Base-by-base conservation (phyloP, 202 grass and related monocot genomes). In the Panicum virgatum region DNA sequence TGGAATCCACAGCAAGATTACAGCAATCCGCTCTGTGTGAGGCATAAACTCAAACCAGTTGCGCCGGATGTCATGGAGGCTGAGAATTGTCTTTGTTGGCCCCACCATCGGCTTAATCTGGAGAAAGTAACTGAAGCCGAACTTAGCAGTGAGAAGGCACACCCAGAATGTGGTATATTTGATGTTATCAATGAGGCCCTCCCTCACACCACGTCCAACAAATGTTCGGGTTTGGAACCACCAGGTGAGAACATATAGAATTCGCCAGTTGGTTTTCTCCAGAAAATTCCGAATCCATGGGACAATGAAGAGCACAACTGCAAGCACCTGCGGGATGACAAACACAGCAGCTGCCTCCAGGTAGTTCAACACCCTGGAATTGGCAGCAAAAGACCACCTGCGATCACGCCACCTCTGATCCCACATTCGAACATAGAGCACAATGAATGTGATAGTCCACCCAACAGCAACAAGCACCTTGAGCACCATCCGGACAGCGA, bases 161-260 rank as follows among this genome's bases (percentile, higher is more conserved):
- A 91, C 69, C 96, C 96, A 98, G 77, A 98, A 98, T 63, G 69
- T 18, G 6, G 87, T 59, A 79, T 95, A 98, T 74, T 91, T 95
- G 20, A 98, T 82, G 78, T 95, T 98, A 77, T 93, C 90, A 57
- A 98, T 9, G 48, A 93, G 74, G 15, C 96, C 88, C 80, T 98
- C 96, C 71, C 90, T 88, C 73, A 98, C 74, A 40, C 96, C 96
- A 75, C 96, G 90, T n/a, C 96, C 96, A 26, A 98, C 90, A 78
- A 98, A 98, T 12, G 64, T 98, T 72, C 92, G 96, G 14, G 84
- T 89, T 50, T 98, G 92, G 77, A 98, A 98, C 96, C 96, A 98
- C 96, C 96, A 98, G 50, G 90, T 85, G 46, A 98, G 84, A 69
- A 81, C 76, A 82, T 93, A 98, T 15, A 98, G 62, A 80, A 98